A percentile compares a stretch with the other conserved stretches of the same genome.
Conservation (phyloP, 2,329 filamentous ascomycete species). For the Aspergillus persii region DNA sequence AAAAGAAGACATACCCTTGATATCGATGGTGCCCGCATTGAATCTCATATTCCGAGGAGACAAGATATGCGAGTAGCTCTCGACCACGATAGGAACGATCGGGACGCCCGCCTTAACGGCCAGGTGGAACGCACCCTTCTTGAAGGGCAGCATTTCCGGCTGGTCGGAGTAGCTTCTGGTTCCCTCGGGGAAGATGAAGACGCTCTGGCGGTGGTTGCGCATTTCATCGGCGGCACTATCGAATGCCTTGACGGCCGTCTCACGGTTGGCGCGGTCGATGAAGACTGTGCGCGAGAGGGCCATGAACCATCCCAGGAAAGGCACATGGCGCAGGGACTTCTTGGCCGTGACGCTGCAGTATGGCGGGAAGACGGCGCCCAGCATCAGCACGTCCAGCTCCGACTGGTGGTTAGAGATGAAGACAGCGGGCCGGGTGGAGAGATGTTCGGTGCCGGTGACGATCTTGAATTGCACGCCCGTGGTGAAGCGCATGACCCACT, state of each 20-base stretch:
- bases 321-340: conserved; percentile 72
- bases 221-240: conserved; percentile 79
- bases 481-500: conserved; percentile 69
- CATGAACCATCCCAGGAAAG: conserved; percentile 95
- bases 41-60: conserved; percentile 65
- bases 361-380: conserved; percentile 83
- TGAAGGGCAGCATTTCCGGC: conserved; percentile 86
- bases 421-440: conserved; percentile 74
- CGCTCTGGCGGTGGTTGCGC: conserved; percentile 61
- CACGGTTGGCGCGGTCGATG: conserved; percentile 84
- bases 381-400: conserved; percentile 89
- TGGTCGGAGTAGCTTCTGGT: conserved; percentile 85
- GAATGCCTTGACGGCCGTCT: conserved; percentile 82
- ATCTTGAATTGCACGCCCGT: conserved; percentile 75
- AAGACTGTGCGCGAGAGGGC: conserved; percentile 84
- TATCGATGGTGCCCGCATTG: conserved; percentile 66
- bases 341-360: conserved; percentile 95
- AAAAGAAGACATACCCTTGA: conserved; percentile 60
- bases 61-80: conserved; percentile 75
- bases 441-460: conserved; percentile 64
- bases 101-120: conserved; percentile 92
- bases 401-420: conserved; percentile 96
- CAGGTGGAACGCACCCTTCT: conserved; percentile 97
- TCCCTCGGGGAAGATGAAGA: conserved; percentile 67
- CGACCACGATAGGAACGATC: conserved; percentile 79